Percentiles rank a stretch among this genome's conserved stretches.
Evolutionary conservation across 2,329 filamentous ascomycete species (phyloP).

Genomic region (Aspergillus quadricinctus): DNA sequence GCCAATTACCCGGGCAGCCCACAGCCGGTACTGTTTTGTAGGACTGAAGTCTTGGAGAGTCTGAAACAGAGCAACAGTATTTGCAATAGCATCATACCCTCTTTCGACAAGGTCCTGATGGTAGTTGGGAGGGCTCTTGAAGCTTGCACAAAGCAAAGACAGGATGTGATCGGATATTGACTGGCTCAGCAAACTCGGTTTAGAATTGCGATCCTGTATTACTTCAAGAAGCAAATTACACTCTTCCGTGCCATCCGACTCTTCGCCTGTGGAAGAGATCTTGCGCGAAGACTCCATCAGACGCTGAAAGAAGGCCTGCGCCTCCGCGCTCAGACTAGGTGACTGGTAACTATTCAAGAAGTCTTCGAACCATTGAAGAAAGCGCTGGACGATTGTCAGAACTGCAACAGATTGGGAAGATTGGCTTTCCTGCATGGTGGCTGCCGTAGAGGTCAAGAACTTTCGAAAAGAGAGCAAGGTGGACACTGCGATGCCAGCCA

Average conservation of each 20-base stretch:
- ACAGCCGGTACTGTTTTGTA: slow-evolving; percentile 68
- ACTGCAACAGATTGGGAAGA: slow-evolving; percentile 74
- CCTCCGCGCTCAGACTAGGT: slow-evolving; percentile 43
- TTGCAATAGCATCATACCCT: slow-evolving; percentile 59
- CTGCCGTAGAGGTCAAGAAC: slow-evolving; percentile 71
- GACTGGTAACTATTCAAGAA: slow-evolving; percentile 64
- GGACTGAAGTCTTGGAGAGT: slow-evolving; percentile 63
- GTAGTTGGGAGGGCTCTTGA: slow-evolving; percentile 57
- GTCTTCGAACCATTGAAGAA: slow-evolving; percentile 72
- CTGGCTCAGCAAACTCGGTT: slow-evolving; percentile 67
- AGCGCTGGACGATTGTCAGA: slow-evolving; percentile 67
- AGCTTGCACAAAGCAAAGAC: slow-evolving; percentile 64
- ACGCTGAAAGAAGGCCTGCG: slow-evolving; percentile 57
- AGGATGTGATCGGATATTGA: slow-evolving; percentile 47
- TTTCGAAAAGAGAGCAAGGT: slow-evolving; percentile 72
- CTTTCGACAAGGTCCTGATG: slow-evolving; percentile 64
- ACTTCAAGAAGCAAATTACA: slow-evolving; percentile 76
- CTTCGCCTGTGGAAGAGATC: slow-evolving; percentile 65
- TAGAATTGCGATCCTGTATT: slow-evolving; percentile 64
- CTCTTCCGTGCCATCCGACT: slow-evolving; percentile 66
- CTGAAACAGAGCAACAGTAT: slow-evolving; percentile 68
- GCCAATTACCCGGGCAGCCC: slow-evolving; percentile 82
- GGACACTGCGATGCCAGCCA: slow-evolving; percentile 75
- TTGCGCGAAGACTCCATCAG: slow-evolving; percentile 67
- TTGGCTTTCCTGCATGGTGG: slow-evolving; percentile 79